phyloP scores from a whole-genome alignment of 208 protist genomes.

The Leishmania aethiopica region DNA sequence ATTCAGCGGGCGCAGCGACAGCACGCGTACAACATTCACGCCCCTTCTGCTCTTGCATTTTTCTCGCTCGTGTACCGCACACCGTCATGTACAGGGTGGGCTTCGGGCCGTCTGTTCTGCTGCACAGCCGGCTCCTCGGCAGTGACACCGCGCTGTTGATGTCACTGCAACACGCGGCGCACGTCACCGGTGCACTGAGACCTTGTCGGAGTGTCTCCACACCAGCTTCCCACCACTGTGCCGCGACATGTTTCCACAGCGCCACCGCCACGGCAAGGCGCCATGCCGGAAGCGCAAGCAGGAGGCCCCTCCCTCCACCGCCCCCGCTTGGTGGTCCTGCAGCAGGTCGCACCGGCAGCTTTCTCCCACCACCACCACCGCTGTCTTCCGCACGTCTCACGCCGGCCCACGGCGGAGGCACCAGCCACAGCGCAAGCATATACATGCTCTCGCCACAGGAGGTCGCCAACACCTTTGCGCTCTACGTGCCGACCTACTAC shows the following conservation, averaged over 20 bases:
- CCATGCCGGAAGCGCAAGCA: neutral
- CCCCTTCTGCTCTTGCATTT: neutral
- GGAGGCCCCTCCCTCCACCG: neutral
- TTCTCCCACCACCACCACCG: constrained; percentile 39
- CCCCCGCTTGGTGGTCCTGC: constrained; percentile 1
- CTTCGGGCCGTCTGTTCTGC: neutral
- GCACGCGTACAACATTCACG: neutral
- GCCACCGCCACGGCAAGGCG: neutral
- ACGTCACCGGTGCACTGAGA: neutral
- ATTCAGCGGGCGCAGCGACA: neutral
- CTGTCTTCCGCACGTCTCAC: constrained; percentile 26
- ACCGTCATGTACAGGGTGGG: neutral
- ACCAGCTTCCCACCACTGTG: neutral
- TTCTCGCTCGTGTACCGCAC: neutral
- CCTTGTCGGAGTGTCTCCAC: neutral
- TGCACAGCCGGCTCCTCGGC: neutral
- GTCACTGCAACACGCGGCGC: neutral
- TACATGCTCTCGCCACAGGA: constrained; percentile 71
- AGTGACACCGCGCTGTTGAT: neutral
- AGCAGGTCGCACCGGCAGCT: neutral
- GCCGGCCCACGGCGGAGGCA: constrained; percentile 21
- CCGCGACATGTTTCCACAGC: neutral
- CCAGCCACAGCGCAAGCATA: constrained; percentile 14
- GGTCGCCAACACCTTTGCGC: constrained; percentile 64
- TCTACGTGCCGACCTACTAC: constrained; percentile 85